Evolutionary conservation across 2,329 filamentous ascomycete species (phyloP).

Genomic region (Claviceps paspali): DNA sequence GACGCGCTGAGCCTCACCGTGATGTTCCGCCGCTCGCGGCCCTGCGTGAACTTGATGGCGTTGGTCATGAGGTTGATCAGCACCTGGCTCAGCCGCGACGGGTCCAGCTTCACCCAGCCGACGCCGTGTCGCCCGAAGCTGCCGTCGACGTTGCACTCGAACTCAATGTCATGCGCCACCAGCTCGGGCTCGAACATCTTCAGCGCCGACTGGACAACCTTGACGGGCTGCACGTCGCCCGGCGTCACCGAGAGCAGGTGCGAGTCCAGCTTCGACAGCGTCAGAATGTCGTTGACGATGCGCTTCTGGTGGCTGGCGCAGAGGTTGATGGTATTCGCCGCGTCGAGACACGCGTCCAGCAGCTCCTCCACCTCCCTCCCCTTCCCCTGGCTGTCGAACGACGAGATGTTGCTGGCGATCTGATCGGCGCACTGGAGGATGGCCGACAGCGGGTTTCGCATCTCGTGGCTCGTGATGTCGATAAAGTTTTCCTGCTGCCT

Average conservation of each 20-base stretch:
- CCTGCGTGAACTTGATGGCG: conserved; percentile 49
- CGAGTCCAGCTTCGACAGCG: conserved; percentile 55
- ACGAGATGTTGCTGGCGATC: conserved; percentile 37
- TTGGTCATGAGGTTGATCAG: conserved; percentile 62
- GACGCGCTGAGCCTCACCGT: conserved; percentile 51
- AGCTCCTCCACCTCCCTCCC: conserved; percentile 31
- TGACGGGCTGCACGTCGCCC: conserved; percentile 51
- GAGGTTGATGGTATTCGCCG: conserved; percentile 66
- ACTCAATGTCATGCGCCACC: conserved; percentile 53
- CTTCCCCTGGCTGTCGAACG: conserved; percentile 22
- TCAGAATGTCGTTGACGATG: conserved; percentile 53
- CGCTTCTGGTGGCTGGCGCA: conserved; percentile 68
- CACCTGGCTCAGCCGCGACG: conserved; percentile 58
- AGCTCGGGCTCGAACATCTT: conserved; percentile 73
- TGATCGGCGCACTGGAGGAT: conserved; percentile 66
- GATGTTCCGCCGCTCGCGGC: conserved; percentile 43
- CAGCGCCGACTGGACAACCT: conserved; percentile 51
- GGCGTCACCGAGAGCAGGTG: conserved; percentile 56
- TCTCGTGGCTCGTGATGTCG: conserved; percentile 60
- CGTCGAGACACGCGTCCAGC: conserved; percentile 47
- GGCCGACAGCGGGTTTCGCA: conserved; percentile 62
- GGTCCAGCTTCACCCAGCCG: conserved; percentile 61
- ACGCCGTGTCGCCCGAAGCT: conserved; percentile 49
- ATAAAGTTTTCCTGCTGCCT: conserved; percentile 57
- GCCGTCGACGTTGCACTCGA: conserved; percentile 53